Evolutionary conservation across 106 monocot species (phyloP), one percentile per base, ranked within the genome.

Genomic region (Dactylorhiza incarnata): DNA sequence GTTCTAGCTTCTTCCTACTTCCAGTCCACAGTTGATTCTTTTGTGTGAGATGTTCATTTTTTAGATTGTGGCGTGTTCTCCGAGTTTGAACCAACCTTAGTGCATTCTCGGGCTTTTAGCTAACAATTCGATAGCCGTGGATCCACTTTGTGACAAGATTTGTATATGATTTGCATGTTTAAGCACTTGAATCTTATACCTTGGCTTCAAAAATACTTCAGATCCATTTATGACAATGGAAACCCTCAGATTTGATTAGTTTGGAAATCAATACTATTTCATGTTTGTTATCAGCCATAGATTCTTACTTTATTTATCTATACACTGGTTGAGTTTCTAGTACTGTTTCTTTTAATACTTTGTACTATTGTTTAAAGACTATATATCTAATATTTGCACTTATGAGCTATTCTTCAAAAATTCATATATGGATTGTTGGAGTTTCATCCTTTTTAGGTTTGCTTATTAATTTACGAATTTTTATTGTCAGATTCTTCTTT

Each of bases 401-500:
- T 69, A 6, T 46, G 44, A 6, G 17, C 9, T 69, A 45, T 69
- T 69, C 17, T 69, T 6, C 7, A 66, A 24, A 66, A 45, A 11
- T 45, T n/a, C 45, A 45, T 69, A 17, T 69, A 69, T 69, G 14
- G 45, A 45, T 24, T 69, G 13, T 16, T n/a, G 69, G 17, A 65
- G 45, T 6, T 45, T n/a, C 16, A 66, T 69, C 44, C 5, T 69
- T 69, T 69, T 68, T 46, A 17, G 45, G 17, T 17, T 45, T 69
- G 8, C 24, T 69, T 16, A 69, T 24, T 69, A 45, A 69, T 69
- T 45, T 69, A 9, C 24, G n/a, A 45, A 45, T 46, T 19, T 69
- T 55, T 59, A 6, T 79, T 50, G 2, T 9, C 85, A 96, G 96
- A 82, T 91, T 54, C 37, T 96, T 49, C 81, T 96, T 49, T 96